A percentile compares a stretch with the other conserved stretches of the same genome.
Conservation (phyloP, 2,329 filamentous ascomycete species). For the Monosporascus sp. region DNA sequence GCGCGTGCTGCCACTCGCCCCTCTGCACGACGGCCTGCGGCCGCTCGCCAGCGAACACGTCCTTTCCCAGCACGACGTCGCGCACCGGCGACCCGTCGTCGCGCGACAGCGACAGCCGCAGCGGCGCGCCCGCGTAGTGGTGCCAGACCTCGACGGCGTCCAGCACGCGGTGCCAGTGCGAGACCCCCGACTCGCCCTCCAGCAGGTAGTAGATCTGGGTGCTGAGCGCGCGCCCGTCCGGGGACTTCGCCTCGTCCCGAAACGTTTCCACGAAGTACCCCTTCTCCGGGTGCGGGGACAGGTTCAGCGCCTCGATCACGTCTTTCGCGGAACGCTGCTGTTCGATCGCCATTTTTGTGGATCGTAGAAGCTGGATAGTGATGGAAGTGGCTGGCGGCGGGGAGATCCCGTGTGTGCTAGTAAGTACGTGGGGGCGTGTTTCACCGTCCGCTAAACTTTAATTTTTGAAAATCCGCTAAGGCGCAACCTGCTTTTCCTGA, state of each 20-base stretch:
- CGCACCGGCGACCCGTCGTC: slow-evolving; percentile 36
- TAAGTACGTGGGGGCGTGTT: too few species aligned
- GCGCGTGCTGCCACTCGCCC: slow-evolving; percentile 42
- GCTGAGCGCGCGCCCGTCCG: slow-evolving; percentile 33
- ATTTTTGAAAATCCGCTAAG: too few species aligned
- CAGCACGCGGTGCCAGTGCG: slow-evolving; percentile 44
- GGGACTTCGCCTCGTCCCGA: slow-evolving; percentile 27
- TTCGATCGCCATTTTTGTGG: slow-evolving; percentile 16
- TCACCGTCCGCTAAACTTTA: too few species aligned
- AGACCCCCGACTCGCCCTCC: slow-evolving; percentile 35
- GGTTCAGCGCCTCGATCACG: slow-evolving; percentile 36
- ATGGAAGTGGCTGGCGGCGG: too few species aligned
- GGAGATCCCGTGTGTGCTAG: too few species aligned
- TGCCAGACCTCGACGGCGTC: slow-evolving; percentile 48
- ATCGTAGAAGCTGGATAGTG: too few species aligned
- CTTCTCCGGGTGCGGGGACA: slow-evolving; percentile 42
- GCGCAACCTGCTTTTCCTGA: too few species aligned
- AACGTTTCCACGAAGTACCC: slow-evolving; percentile 45
- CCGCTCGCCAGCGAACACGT: slow-evolving; percentile 32
- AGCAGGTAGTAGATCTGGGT: slow-evolving; percentile 51
- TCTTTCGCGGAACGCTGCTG: slow-evolving; percentile 32
- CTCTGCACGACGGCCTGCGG: slow-evolving; percentile 38
- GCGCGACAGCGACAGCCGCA: slow-evolving; percentile 37
- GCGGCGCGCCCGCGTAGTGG: slow-evolving; percentile 46
- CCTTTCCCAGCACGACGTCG: slow-evolving; percentile 33